A percentile compares a stretch with the other conserved stretches of the same genome.
Conservation (phyloP, 306 rosid species). For the Clitoria ternatea region DNA sequence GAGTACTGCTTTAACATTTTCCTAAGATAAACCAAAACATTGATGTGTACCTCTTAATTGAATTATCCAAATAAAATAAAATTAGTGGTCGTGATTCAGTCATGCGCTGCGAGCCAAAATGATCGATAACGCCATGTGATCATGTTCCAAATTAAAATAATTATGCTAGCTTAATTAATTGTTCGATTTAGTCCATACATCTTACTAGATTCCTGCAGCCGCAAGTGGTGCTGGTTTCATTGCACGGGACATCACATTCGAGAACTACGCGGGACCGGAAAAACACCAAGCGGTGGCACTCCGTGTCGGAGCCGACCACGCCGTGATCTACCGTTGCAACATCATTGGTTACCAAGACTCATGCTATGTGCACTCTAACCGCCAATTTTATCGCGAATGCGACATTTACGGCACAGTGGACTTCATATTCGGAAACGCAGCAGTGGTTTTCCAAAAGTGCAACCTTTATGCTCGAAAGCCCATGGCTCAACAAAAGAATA, state of each 20-base stretch:
- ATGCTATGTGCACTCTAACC: slow-evolving; percentile 83
- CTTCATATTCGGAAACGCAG: slow-evolving; percentile 90
- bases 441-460: slow-evolving; percentile 78
- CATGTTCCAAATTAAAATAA: neutral
- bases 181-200: neutral
- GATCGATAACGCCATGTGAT: neutral
- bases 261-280: slow-evolving; percentile 73
- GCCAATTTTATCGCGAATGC: slow-evolving; percentile 76
- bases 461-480: slow-evolving; percentile 78
- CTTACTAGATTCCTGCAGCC: slow-evolving; percentile 40
- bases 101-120: neutral
- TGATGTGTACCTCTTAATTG: neutral
- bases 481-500: slow-evolving; percentile 65
- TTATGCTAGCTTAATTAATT: neutral
- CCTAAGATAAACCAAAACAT: neutral
- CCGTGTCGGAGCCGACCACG: slow-evolving; percentile 85
- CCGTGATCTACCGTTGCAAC: slow-evolving; percentile 65
- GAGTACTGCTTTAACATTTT: too few species aligned
- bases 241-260: slow-evolving; percentile 77
- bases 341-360: slow-evolving; percentile 72
- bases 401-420: slow-evolving; percentile 74
- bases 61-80: neutral
- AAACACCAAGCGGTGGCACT: slow-evolving; percentile 94
- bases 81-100: slow-evolving; percentile 17
- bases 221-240: slow-evolving; percentile 77